Evolutionary conservation across 2,329 filamentous ascomycete species (phyloP).

Genomic region (Beauveria australis): DNA sequence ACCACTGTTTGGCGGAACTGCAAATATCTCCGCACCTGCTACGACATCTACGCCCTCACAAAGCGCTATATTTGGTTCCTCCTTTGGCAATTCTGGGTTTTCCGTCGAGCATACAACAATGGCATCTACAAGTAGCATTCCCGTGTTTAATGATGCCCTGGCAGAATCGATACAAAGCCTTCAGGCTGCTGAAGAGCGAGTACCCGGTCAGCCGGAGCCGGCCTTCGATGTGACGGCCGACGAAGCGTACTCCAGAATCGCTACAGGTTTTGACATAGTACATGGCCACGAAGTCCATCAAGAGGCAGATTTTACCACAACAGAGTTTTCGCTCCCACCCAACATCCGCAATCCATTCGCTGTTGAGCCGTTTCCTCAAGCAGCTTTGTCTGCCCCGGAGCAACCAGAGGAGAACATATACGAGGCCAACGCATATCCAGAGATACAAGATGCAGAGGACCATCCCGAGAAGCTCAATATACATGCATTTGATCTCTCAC

Average conservation of each 20-base stretch:
- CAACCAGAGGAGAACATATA: slow-evolving; percentile 6
- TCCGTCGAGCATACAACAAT: slow-evolving; percentile 5
- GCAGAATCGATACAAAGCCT: slow-evolving; percentile 3
- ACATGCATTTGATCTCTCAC: background rate
- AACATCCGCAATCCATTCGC: background rate
- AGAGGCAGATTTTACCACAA: background rate
- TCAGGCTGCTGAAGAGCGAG: background rate
- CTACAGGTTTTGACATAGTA: background rate
- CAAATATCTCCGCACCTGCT: background rate
- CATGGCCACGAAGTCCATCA: background rate
- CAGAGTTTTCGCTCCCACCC: background rate
- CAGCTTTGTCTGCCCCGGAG: background rate
- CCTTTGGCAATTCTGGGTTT: background rate
- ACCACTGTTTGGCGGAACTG: background rate
- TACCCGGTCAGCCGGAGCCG: background rate
- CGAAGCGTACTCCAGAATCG: background rate
- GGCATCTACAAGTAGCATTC: slow-evolving; percentile 6
- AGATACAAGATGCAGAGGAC: background rate
- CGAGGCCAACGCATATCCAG: slow-evolving; percentile 3
- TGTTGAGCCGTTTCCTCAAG: background rate
- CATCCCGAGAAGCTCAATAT: background rate
- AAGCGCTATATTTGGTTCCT: background rate
- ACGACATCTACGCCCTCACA: background rate
- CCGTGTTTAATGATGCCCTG: slow-evolving; percentile 6
- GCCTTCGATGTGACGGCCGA: background rate